Percentiles rank a stretch among this genome's conserved stretches.
These are phyloP conservation scores for Leccinum angustisporum DNA, from an alignment of 1,284 basidiomycete genomes.

Conservation along the genomic window DNA sequence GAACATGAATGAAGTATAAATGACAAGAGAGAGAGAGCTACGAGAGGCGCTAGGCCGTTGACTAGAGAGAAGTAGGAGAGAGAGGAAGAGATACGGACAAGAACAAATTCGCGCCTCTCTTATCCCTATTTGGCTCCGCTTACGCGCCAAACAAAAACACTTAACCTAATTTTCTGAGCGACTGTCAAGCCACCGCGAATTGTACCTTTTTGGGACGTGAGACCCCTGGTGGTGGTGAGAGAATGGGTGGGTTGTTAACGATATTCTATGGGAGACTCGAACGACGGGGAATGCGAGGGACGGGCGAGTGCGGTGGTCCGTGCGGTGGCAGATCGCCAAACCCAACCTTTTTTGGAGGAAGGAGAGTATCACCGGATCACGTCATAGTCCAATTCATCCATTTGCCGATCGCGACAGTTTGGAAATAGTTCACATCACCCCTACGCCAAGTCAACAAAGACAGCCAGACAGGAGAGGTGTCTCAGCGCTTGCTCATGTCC, in stretches of 20 bases:
- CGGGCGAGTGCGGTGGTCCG: constrained; percentile 23
- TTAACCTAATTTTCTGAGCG: constrained; percentile 30
- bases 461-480: constrained; percentile 6
- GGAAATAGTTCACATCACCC: constrained; percentile 8
- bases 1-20: constrained; percentile 47
- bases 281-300: not conserved
- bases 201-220: constrained; percentile 3
- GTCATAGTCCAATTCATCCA: constrained; percentile 30
- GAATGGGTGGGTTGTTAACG: not conserved
- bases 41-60: constrained; percentile 47
- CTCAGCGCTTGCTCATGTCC: not conserved
- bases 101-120: constrained; percentile 42
- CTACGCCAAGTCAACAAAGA: constrained; percentile 2
- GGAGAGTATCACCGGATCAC: constrained; percentile 33
- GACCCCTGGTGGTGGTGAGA: constrained; percentile 3
- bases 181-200: constrained; percentile 10
- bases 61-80: constrained; percentile 42
- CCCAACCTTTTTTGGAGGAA: constrained; percentile 12
- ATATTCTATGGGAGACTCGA: not conserved
- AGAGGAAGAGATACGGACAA: constrained; percentile 49
- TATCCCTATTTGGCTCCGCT: constrained; percentile 53
- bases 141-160: constrained; percentile 41
- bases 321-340: constrained; percentile 32
- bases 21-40: constrained; percentile 52
- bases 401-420: constrained; percentile 28